These are phyloP conservation scores for Tremella yokohamensis DNA, from an alignment of 768 basidiomycete species.

Conservation along the genomic window DNA sequence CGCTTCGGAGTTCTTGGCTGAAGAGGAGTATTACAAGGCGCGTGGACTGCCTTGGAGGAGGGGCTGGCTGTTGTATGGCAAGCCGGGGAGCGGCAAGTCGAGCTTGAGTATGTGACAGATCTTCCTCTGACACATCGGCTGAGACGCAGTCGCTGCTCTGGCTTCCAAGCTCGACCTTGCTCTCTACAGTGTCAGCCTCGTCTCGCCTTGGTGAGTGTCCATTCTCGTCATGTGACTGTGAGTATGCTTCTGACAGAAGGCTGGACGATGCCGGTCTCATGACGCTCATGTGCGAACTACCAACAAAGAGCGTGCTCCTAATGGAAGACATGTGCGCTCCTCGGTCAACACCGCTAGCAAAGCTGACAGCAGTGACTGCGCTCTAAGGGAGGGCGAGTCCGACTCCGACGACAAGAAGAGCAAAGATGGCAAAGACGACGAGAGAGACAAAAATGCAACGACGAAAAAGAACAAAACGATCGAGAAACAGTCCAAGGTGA, in stretches of 20 bases:
- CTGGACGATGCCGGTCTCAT: constrained; percentile 9
- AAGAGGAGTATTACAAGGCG: constrained; percentile 13
- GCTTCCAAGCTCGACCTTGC: constrained; percentile 18
- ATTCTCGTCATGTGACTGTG: neutral
- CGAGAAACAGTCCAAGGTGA: constrained; percentile 9
- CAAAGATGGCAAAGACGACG: neutral
- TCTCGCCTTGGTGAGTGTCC: constrained; percentile 20
- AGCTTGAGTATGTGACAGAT: constrained; percentile 18
- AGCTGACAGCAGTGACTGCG: constrained; percentile 9
- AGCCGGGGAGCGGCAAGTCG: constrained; percentile 27
- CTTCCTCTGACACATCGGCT: neutral
- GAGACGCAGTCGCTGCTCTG: constrained; percentile 19
- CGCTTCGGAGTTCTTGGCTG: constrained; percentile 18
- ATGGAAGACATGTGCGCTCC: constrained; percentile 17
- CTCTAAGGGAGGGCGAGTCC: neutral
- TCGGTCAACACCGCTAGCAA: neutral
- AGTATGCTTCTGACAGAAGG: constrained; percentile 7
- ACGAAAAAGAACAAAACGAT: neutral
- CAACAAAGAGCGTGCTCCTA: constrained; percentile 7
- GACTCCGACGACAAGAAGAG: neutral
- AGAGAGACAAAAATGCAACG: neutral
- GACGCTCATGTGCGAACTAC: neutral
- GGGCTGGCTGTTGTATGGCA: constrained; percentile 28
- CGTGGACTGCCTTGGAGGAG: constrained; percentile 19
- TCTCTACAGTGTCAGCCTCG: constrained; percentile 20